Base-by-base conservation (phyloP, 352 stramenopile genomes). In the Pythium aphanidermatum region DNA sequence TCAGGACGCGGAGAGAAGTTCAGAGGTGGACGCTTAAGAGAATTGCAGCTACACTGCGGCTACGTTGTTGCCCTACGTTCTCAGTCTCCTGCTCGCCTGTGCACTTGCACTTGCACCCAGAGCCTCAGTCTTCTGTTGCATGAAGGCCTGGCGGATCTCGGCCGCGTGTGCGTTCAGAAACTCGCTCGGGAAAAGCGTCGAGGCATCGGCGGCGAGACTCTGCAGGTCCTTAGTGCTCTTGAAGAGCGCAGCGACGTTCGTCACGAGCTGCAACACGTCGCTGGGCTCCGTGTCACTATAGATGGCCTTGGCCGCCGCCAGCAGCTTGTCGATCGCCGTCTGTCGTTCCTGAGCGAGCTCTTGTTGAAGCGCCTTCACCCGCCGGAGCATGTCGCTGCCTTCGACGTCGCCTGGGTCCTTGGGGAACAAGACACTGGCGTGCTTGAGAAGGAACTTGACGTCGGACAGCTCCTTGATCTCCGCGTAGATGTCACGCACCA, bases 161-260 rank as follows among this genome's bases (percentile, higher is more conserved):
- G 39, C 38, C 30, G 83, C 52, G 23, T 86, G 60, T 0, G 73
- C 80, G 36, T 87, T 83, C 29, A 91, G 57, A 52, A 95, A 91
- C 41, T 96, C 83, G 29, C 47, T 35, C 0, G 84, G 83, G 34
- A 96, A 95, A 24, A 94, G 50, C 12, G 62, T 58, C 11, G 65
- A 53, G 16, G 78, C 83, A 54, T 95, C 77, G 5, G 85, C 83
- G 1, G 75, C 73, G 10, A 95, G 68, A 45, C 86, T 92, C 26
- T 83, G 86, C 21, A 95, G 56, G 40, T 96, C 85, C 31, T 84
- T 85, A 9, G 85, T 85, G 55, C 77, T 92, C 55, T 94, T 86
- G 63, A 95, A 95, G 13, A 89, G 68, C 19, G 41, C 52, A 0
- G 68, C 78, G 31, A 95, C 76, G 21, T 36, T 58, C 12, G 50